Evolutionary conservation across 805 yeast genomes (phyloP), one percentile per base, ranked within the genome.

Genomic region (Nakazawaea wyomingensis): DNA sequence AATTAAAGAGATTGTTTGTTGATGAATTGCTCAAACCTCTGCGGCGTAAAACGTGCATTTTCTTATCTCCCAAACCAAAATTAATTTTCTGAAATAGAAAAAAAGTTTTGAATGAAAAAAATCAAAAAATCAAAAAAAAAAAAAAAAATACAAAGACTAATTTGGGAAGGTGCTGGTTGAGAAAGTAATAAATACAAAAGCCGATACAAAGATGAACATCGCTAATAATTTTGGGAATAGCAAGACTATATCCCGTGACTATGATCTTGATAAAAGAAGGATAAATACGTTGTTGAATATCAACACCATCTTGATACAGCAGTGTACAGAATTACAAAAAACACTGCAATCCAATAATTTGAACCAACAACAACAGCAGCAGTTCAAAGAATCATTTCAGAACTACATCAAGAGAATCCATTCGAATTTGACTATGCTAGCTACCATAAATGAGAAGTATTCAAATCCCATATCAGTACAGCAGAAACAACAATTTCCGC

Each of bases 401-500:
- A 58, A 59, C 37, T 64, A 59, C 41, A 47, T 64, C n/a, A 64
- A 57, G 34, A 51, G 69, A 39, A 57, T 64, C 8, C 69, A 65
- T 41, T 55, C 55, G 39, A 65, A 65, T 44, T 50, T 65, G 18
- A 52, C 65, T 4, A 61, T 64, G 48, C 48, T 65, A 21, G 68
- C 68, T 0, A 59, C 67, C 4, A 61, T 64, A 19, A 64, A 63
- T 41, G 68, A 65, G 28, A 56, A 57, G 31, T 64, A 63, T 36
- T 50, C 66, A 10, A 39, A 41, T 19, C 47, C 48, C 26, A 48
- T 58, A 22, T 58, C 55, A 29, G 48, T 41, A 11, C 53, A 55
- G 5, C 57, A 55, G 37, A 59, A 57, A 37, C 57, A 54, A 44
- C 41, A 30, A 13, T 69, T 69, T 43, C 83, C 83, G 2, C 66